These are phyloP conservation scores for Termitomyces bulborhizus DNA, from an alignment of 768 basidiomycete species.

Conservation along the genomic window DNA sequence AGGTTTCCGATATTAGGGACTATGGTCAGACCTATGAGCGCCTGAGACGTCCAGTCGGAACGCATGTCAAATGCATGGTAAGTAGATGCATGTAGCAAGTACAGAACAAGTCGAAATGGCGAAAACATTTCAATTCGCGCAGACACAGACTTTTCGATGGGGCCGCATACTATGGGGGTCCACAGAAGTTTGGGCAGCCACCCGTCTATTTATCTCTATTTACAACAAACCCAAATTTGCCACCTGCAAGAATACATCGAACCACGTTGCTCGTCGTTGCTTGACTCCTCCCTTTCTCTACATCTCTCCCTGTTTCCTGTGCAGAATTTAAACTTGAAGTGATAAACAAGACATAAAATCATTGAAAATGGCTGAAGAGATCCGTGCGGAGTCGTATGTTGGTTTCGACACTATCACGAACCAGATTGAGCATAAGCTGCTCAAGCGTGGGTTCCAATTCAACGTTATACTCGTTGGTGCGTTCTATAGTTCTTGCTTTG, in stretches of 20 bases:
- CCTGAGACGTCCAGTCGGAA: neutral
- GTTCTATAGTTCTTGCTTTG: conserved; percentile 22
- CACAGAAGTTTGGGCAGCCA: too few relatives aligned
- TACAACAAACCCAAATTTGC: conserved; percentile 14
- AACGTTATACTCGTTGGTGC: conserved; percentile 95
- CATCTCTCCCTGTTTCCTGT: neutral
- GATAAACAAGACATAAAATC: neutral
- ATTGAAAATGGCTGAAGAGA: conserved; percentile 50
- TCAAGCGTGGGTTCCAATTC: conserved; percentile 99
- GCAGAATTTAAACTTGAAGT: neutral
- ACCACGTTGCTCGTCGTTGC: conserved; percentile 14
- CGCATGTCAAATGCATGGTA: too few relatives aligned
- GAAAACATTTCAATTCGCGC: neutral
- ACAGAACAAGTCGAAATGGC: neutral
- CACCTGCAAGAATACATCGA: conserved; percentile 2
- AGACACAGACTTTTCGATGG: too few relatives aligned
- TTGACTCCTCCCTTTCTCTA: neutral
- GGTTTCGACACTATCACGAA: conserved; percentile 97
- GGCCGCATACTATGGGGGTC: too few relatives aligned
- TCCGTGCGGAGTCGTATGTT: conserved; percentile 89
- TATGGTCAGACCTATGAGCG: too few relatives aligned
- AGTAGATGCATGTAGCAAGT: neutral
- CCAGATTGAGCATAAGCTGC: conserved; percentile 98
- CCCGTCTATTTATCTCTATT: conserved; percentile 13
- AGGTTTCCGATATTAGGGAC: too few relatives aligned